Conservation (phyloP, 495 filamentous ascomycete genomes). For the Penicillium crystallinum region DNA sequence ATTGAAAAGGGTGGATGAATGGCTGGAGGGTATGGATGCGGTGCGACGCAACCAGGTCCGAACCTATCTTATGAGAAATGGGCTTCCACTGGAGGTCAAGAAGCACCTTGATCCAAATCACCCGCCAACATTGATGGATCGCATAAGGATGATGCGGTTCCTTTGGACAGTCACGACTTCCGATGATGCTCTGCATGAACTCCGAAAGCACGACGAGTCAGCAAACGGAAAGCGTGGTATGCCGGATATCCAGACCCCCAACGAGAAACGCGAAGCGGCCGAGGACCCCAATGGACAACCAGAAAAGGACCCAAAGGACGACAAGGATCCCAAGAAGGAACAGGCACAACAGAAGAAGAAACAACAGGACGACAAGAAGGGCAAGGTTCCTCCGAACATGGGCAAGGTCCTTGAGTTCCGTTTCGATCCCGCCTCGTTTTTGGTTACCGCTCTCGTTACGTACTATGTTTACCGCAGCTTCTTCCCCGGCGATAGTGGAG, state of each 20-base stretch:
- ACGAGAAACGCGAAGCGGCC: conserved; percentile 9
- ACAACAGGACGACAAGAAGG: conserved; percentile 28
- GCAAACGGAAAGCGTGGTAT: neutral
- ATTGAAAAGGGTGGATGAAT: conserved; percentile 29
- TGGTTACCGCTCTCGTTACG: conserved; percentile 52
- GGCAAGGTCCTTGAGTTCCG: conserved; percentile 44
- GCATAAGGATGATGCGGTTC: conserved; percentile 31
- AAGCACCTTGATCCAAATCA: conserved; percentile 29
- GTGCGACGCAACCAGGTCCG: conserved; percentile 29
- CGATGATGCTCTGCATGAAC: neutral
- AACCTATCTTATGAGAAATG: conserved; percentile 26
- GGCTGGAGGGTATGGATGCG: conserved; percentile 27
- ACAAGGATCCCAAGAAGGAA: conserved; percentile 27
- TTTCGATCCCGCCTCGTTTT: conserved; percentile 51
- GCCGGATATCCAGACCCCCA: neutral
- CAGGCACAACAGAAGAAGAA: conserved; percentile 31
- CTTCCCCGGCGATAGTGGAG: conserved; percentile 55
- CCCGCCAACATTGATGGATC: conserved; percentile 36
- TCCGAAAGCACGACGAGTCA: neutral
- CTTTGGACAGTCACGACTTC: conserved; percentile 33
- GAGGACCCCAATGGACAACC: conserved; percentile 30
- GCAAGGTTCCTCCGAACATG: conserved; percentile 12
- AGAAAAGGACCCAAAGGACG: neutral
- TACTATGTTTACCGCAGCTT: conserved; percentile 59
- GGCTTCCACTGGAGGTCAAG: conserved; percentile 29